Evolutionary conservation across 2,329 filamentous ascomycete genomes (phyloP).

Genomic region (Beauveria medogensis): DNA sequence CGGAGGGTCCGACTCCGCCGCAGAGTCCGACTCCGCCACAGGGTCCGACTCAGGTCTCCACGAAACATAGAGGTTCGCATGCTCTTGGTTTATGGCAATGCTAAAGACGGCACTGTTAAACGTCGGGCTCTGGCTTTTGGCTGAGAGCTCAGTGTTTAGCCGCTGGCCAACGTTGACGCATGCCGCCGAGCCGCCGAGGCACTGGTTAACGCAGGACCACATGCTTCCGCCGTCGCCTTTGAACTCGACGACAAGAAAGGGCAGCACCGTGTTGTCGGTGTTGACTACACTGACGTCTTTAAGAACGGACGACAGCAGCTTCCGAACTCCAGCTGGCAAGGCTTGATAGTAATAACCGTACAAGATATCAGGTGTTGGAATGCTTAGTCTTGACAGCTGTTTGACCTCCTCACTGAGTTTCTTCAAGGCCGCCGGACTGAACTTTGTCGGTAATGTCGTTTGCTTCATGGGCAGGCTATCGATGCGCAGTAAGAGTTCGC

Average conservation of each 20-base stretch:
- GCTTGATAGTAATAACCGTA: neutral
- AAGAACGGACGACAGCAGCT: neutral
- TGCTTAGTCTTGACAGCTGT: neutral
- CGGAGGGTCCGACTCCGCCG: too few species aligned
- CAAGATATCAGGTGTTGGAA: neutral
- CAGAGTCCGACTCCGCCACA: too few species aligned
- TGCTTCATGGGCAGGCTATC: too few species aligned
- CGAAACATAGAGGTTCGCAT: neutral
- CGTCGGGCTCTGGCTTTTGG: rapidly evolving
- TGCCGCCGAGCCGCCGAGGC: constrained; percentile 22
- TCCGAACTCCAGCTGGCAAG: neutral
- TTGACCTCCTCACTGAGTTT: too few species aligned
- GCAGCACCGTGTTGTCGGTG: neutral
- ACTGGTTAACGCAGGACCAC: constrained; percentile 29
- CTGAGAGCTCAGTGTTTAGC: neutral
- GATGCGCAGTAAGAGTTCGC: too few species aligned
- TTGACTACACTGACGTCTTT: neutral
- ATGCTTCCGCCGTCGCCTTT: constrained; percentile 23
- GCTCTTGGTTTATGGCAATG: neutral
- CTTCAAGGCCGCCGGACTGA: too few species aligned
- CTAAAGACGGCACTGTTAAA: neutral
- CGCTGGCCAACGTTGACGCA: constrained; percentile 25
- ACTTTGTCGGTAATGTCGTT: too few species aligned
- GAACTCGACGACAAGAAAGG: constrained; percentile 16
- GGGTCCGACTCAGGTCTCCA: neutral